Evolutionary conservation across 116 monocot species (phyloP), one percentile per base, ranked within the genome.

Genomic region (Thalassia testudinum): DNA sequence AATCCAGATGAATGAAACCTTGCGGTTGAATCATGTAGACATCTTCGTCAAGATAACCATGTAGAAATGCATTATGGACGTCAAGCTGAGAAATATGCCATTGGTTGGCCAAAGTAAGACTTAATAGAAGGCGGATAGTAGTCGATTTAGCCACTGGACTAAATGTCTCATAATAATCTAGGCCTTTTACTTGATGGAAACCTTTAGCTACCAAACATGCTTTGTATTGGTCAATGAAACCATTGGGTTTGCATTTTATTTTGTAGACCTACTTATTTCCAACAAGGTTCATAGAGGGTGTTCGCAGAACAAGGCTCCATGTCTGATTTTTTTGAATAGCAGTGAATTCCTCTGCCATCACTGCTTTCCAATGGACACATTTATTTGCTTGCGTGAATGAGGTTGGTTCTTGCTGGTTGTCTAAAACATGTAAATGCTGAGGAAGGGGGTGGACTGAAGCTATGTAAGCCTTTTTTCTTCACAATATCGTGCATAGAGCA

Each of bases 141-240:
- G n/a, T 34, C 10, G 30, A 3, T 34, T 34, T 34, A 10, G 10
- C 10, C 6, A 5, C 30, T 5, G 30, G 30, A 10, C 30, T 34
- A 34, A 34, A 34, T 3, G 30, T 34, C 10, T 34, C 30, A 34
- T 34, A 10, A 10, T 5, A 56, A 40, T 38, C 19, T 1, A 38
- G 5, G 1, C 37, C 56, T 21, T 40, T 12, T 20, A 19, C 8
- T 40, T 37, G 34, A 27, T 43, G 12, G 8, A 26, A 58, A 26
- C 43, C 58, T 58, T 45, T 58, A 2, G 58, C 44, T n/a, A n/a
- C n/a, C n/a, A n/a, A n/a, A 27, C 43, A 23, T 17, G 43, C 58
- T 27, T 58, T 58, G 11, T 26, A 45, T 1, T 11, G 58, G 25
- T 19, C 58, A 45, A 58, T 16, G 7, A 26, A 45, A 1, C 47